Conservation (phyloP, 345 rosid species). For the Acer saccharum region DNA sequence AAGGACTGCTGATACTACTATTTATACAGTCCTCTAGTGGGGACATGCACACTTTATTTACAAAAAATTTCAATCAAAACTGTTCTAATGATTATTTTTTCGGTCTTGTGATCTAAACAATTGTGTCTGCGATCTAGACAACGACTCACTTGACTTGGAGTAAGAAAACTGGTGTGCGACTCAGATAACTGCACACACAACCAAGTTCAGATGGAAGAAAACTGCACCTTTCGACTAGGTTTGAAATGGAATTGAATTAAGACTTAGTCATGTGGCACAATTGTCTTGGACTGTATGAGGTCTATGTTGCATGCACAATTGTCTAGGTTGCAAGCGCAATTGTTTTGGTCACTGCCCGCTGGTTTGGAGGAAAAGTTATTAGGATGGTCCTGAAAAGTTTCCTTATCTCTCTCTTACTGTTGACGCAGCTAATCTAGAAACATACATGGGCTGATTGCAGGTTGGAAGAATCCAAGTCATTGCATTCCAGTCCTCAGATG, state of each 20-base stretch:
- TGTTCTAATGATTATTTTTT: background rate
- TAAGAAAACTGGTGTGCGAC: background rate
- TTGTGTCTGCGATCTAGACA: background rate
- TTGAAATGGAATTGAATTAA: background rate
- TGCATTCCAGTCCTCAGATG: slow-evolving; percentile 96
- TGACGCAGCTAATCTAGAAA: slow-evolving; percentile 20
- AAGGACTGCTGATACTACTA: too few relatives aligned
- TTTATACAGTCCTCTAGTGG: background rate
- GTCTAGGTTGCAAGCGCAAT: background rate
- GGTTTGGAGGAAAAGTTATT: background rate
- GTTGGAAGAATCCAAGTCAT: slow-evolving; percentile 97
- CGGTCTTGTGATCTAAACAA: background rate
- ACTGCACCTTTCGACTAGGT: background rate
- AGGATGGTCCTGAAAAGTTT: background rate
- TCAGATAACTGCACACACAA: background rate
- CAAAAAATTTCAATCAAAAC: background rate
- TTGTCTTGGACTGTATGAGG: background rate
- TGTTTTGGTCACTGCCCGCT: background rate
- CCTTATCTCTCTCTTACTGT: background rate
- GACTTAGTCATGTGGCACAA: background rate
- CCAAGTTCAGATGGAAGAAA: background rate
- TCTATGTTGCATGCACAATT: background rate
- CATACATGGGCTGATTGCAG: slow-evolving; percentile 39
- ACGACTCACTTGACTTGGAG: background rate
- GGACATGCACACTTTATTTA: background rate